Base-by-base conservation (phyloP, 225 moss, liverwort and hornwort species). In the Ulota crispa region DNA sequence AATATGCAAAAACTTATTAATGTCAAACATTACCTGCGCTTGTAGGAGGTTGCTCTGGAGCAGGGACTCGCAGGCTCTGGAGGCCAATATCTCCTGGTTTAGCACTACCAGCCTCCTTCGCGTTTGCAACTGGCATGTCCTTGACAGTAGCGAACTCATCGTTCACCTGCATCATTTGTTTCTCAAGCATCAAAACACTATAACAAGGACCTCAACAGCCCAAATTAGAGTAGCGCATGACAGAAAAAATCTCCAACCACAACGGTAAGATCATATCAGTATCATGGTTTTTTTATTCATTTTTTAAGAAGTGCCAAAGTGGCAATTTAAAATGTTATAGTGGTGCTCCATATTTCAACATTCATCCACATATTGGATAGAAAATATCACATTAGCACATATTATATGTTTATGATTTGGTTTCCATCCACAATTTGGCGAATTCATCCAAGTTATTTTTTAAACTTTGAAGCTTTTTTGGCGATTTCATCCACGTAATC, bases 81-180 rank as follows among this genome's bases (percentile, higher is more conserved):
- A 84, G 88, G 21, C 92, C 96, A 83, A 89, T 88, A 18, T 89
- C 84, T 77, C 87, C 85, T 6, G 88, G 87, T 72, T 78, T 88
- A n/a, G 89, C 83, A 67, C 84, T 66, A 72, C 76, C 89, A 79
- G 79, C 45, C 71, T 93, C 96, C 74, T 86, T 93, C 34, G 81
- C 64, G 7, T 86, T 86, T 31, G 89, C 63, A 74, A 85, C 73
- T 23, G 91, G 86, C 69, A 94, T 81, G 75, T 92, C 89, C 86
- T 92, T 94, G 36, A 99, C 93, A 65, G 80, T 83, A 64, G 85
- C 89, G 85, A 94, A 99, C 85, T 99, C 95, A n/a, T 84, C 90
- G 41, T 50, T 50, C 50, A 50, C 50, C 97, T 98, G 91, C 50
- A 71, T 42, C 2, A 79, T 52, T 79, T 43, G 59, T 61, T 74